Conservation (phyloP, 768 basidiomycete species). For the Naganishia vaughanmartiniae region DNA sequence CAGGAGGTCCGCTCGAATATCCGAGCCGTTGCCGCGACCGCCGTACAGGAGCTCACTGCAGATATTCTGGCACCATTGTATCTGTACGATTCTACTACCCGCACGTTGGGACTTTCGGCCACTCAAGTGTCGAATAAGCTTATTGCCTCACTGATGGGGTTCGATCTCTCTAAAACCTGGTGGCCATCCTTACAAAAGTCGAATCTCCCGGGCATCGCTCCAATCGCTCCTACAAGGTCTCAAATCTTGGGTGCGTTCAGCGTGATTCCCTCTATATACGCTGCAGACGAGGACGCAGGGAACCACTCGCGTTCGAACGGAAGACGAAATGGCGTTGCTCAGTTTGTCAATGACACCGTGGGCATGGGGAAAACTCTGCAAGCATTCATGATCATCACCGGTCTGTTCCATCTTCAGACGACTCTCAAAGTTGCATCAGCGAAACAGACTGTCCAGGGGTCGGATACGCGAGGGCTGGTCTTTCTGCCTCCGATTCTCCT, state of each 20-base stretch:
- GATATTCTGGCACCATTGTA: neutral
- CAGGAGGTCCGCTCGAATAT: neutral
- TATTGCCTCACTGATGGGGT: neutral
- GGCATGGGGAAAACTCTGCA: slow-evolving; percentile 1
- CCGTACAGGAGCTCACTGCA: neutral
- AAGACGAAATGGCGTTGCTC: neutral
- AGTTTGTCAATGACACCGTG: neutral
- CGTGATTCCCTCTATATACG: neutral
- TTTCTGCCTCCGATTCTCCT: neutral
- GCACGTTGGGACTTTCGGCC: neutral
- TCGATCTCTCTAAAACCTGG: neutral
- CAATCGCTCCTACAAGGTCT: neutral
- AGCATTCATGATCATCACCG: slow-evolving; percentile 5
- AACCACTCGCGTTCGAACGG: neutral
- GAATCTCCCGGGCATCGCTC: neutral
- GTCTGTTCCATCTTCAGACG: neutral
- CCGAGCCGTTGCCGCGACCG: no score
- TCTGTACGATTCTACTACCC: neutral
- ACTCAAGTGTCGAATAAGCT: neutral
- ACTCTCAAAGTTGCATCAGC: neutral
- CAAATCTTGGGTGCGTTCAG: slow-evolving; percentile 5
- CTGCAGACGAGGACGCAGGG: neutral
- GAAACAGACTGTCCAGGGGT: no score
- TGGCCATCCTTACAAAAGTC: slow-evolving; percentile 1
- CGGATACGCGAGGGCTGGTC: neutral